Evolutionary conservation across 805 yeast genomes (phyloP).

Genomic region (Candida ipomoeae): DNA sequence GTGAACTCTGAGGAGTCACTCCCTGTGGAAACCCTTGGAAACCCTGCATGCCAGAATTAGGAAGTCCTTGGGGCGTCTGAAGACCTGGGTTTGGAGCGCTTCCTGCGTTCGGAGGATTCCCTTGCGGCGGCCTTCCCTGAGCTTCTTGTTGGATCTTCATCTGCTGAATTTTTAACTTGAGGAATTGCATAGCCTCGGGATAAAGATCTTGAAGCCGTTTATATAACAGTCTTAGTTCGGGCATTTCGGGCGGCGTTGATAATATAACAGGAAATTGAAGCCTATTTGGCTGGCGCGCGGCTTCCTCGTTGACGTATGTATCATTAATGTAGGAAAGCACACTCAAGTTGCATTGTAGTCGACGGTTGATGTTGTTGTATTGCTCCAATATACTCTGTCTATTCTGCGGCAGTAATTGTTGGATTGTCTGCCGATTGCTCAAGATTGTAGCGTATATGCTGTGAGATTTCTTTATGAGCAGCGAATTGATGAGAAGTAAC

Average conservation of each 20-base stretch:
- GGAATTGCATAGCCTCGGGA: conserved; percentile 48
- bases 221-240: conserved; percentile 48
- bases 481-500: conserved; percentile 39
- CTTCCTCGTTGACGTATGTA: conserved; percentile 31
- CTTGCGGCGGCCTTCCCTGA: conserved; percentile 6
- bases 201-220: conserved; percentile 45
- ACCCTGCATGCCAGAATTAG: neutral
- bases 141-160: conserved; percentile 29
- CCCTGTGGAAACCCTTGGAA: conserved; percentile 2
- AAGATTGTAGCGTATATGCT: conserved; percentile 32
- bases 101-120: conserved; percentile 6
- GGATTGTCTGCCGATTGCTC: conserved; percentile 32
- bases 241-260: conserved; percentile 52
- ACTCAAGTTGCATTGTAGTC: conserved; percentile 40
- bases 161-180: conserved; percentile 34
- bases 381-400: conserved; percentile 31
- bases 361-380: conserved; percentile 37
- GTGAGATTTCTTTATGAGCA: conserved; percentile 39
- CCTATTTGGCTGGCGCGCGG: conserved; percentile 21
- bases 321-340: conserved; percentile 39
- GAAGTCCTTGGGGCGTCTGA: conserved; percentile 3
- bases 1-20: conserved; percentile 5
- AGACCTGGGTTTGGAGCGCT: neutral
- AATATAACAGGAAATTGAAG: conserved; percentile 45
- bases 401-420: conserved; percentile 29